These are phyloP conservation scores for Podospora conica DNA, from an alignment of 495 filamentous ascomycete species.

Conservation along the genomic window DNA sequence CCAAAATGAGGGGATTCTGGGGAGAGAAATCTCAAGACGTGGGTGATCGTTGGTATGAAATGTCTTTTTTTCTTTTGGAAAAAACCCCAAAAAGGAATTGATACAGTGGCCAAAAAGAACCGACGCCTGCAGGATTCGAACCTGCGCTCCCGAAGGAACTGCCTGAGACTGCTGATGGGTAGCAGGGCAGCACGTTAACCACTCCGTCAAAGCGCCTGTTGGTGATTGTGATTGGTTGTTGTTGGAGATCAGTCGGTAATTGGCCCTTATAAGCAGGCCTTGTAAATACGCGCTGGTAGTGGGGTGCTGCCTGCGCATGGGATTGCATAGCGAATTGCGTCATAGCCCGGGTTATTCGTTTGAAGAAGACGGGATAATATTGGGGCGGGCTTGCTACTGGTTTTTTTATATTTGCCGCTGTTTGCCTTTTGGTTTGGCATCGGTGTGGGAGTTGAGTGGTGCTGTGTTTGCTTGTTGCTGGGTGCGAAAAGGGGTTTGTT, in stretches of 20 bases:
- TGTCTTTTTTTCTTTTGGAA: too few species aligned
- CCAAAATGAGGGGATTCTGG: background rate
- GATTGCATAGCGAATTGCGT: background rate
- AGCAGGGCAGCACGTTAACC: slow-evolving; percentile 13
- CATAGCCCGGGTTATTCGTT: background rate
- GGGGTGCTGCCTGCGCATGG: background rate
- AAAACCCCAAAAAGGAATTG: background rate
- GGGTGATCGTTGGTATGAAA: too few species aligned
- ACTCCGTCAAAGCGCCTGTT: slow-evolving; percentile 13
- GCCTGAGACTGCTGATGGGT: background rate
- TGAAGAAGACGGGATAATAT: background rate
- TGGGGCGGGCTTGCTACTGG: too few species aligned
- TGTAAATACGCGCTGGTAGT: background rate
- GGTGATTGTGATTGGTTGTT: slow-evolving; percentile 6
- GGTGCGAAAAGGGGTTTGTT: background rate
- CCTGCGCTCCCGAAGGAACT: slow-evolving; percentile 26
- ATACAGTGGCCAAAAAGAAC: slow-evolving; percentile 3
- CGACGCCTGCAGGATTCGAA: slow-evolving; percentile 27
- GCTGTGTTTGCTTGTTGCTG: background rate
- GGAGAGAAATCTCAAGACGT: background rate
- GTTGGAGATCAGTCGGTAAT: background rate
- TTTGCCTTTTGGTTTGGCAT: background rate
- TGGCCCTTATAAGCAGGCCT: background rate
- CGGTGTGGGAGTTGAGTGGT: background rate
- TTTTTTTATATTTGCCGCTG: too few species aligned